phyloP scores from a whole-genome alignment of 2,329 filamentous ascomycete species.

The Chaetomiaceae sp. region DNA sequence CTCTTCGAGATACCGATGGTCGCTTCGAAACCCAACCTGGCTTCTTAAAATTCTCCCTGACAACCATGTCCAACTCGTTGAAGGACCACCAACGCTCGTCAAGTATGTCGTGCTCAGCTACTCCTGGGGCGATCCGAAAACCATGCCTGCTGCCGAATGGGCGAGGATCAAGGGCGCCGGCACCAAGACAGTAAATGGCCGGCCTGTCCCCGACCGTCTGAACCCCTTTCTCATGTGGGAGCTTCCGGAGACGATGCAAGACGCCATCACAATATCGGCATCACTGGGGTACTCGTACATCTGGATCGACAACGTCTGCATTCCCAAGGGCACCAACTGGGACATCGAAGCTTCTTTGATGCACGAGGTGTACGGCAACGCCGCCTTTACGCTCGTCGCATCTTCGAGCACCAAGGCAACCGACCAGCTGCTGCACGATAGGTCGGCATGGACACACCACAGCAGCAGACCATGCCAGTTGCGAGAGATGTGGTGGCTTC shows the following conservation, averaged over 20 bases:
- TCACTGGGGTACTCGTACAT: slow-evolving; percentile 23
- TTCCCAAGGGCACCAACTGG: slow-evolving; percentile 28
- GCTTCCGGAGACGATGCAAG: slow-evolving; percentile 26
- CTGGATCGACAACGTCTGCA: slow-evolving; percentile 28
- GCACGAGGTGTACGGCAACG: slow-evolving; percentile 28
- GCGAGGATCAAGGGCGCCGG: slow-evolving; percentile 25
- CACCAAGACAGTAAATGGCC: slow-evolving; percentile 23
- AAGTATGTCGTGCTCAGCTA: slow-evolving; percentile 28
- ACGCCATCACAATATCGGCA: slow-evolving; percentile 23
- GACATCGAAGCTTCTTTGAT: slow-evolving; percentile 25
- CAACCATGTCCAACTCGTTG: slow-evolving; percentile 18
- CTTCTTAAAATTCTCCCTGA: slow-evolving; percentile 22
- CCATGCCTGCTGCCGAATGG: slow-evolving; percentile 25
- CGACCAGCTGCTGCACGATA: slow-evolving; percentile 19
- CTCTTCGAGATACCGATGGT: slow-evolving; percentile 26
- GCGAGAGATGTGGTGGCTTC: slow-evolving; percentile 23
- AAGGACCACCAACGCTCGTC: slow-evolving; percentile 13
- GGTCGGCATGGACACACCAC: slow-evolving; percentile 25
- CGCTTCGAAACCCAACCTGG: slow-evolving; percentile 26
- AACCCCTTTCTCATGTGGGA: slow-evolving; percentile 17
- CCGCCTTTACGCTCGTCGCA: slow-evolving; percentile 25
- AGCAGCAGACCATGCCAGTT: slow-evolving; percentile 22
- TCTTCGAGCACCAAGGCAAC: slow-evolving; percentile 26
- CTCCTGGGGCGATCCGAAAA: slow-evolving; percentile 26
- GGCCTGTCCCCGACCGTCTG: slow-evolving; percentile 23